Base-by-base conservation (phyloP, 495 filamentous ascomycete species). In the Penicillium steckii region DNA sequence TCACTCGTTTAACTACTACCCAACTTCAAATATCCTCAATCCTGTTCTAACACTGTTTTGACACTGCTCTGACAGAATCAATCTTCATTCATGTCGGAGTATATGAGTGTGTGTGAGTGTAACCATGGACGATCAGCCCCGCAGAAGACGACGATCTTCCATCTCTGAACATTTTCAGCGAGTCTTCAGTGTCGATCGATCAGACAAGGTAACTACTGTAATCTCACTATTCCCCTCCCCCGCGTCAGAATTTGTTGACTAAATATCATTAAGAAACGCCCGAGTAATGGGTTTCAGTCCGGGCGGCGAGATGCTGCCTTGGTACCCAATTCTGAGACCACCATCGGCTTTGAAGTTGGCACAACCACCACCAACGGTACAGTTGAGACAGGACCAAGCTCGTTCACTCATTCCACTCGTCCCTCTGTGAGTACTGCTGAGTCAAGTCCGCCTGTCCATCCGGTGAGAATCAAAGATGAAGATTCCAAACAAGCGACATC, bases 111-210 rank as follows among this genome's bases (percentile, higher is more conserved):
- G n/a, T n/a, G n/a, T n/a, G n/a, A n/a, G n/a, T n/a, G n/a, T n/a
- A n/a, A n/a, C 35, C 27, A 61, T 68, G 15, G 48, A 46, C 41
- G 57, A 50, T 53, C 59, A 52, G 24, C 52, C 48, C 45, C 56
- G 53, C 56, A 62, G 61, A 26, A 48, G 52, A 50, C 65, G 66
- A 17, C 60, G 68, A 65, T 64, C 62, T 12, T 74, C 69, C 9
- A 55, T 74, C 52, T 62, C 71, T 6, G 59, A 66, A 41, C 68
- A 70, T 15, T 55, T 74, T 19, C 68, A 71, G 30, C 71, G 71
- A 12, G 59, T 66, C 12, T 55, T 74, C 9, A 56, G 60, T 42
- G 44, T 59, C 7, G 69, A 70, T 46, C 65, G 56, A 35, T 38
- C 53, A 12, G 54, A 44, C 4, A 64, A 65, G 54, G 71, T 71